Evolutionary conservation across 139 green algal species (phyloP), one percentile per base, ranked within the genome.

Genomic region (Tetraselmis chui): DNA sequence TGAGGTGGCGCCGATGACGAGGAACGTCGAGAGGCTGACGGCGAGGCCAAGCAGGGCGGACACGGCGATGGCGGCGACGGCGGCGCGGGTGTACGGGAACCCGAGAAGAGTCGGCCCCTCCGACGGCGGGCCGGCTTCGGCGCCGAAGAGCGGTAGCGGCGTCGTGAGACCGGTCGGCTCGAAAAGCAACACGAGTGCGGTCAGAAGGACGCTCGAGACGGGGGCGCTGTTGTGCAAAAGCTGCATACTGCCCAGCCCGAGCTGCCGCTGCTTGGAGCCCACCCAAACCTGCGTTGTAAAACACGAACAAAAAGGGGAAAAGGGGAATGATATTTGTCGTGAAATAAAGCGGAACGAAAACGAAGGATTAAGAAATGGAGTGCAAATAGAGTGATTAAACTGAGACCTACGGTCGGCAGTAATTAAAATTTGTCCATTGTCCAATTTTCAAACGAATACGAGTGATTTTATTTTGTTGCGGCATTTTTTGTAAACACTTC

Each of bases 221-320:
- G 94, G 94, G 23, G 92, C 92, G 89, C 96, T 96, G 28, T 93
- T 84, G 77, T 97, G 86, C 81, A 97, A 85, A 79, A 97, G 90
- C 86, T 94, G 94, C 90, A 95, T 95, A 81, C 82, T 90, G 79
- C 89, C 89, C 22, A 92, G 87, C 23, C 86, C 80, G 31, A 98
- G 90, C 85, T 96, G 92, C 80, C 93, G 94, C 86, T 98, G 94
- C 86, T 96, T 96, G 27, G 82, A 88, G 79, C 94, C 94, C 26
- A 92, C 94, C 91, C 92, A 96, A 28, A 96, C 92, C 59, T 90
- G 86, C n/a, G n/a, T n/a, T n/a, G n/a, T n/a, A n/a, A n/a, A n/a
- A n/a, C n/a, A n/a, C n/a, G n/a, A n/a, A n/a, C n/a, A n/a, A n/a
- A n/a, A n/a, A n/a, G n/a, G n/a, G n/a, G n/a, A n/a, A n/a, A n/a